phyloP scores from a whole-genome alignment of 1,284 basidiomycete species.

The Omphalotus olearius region DNA sequence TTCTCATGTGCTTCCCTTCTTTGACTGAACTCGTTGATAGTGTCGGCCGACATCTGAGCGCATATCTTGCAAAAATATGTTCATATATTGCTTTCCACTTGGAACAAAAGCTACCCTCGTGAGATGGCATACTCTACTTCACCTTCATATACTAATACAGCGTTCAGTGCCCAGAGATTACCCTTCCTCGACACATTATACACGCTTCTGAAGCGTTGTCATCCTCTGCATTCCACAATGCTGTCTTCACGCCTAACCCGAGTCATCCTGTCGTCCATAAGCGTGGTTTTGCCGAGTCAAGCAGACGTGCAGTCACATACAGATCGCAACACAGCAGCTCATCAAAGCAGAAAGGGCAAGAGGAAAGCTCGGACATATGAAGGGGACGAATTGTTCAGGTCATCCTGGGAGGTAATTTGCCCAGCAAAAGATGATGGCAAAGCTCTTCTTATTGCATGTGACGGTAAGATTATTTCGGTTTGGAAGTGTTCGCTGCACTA shows the following conservation, averaged over 20 bases:
- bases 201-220: constrained; percentile 40
- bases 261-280: constrained; percentile 47
- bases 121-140: constrained; percentile 23
- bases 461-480: constrained; percentile 40
- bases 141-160: not conserved
- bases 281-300: constrained; percentile 43
- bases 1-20: not conserved
- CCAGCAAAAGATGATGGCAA: constrained; percentile 47
- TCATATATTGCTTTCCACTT: constrained; percentile 53
- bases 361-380: constrained; percentile 74
- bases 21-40: constrained; percentile 30
- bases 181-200: constrained; percentile 41
- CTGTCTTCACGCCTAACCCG: constrained; percentile 53
- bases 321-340: constrained; percentile 19
- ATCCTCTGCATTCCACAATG: constrained; percentile 43
- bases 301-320: constrained; percentile 23
- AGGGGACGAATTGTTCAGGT: constrained; percentile 73
- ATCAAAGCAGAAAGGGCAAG: constrained; percentile 58
- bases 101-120: constrained; percentile 52
- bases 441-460: constrained; percentile 52
- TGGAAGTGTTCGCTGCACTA: not conserved
- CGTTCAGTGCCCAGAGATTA: constrained; percentile 37
- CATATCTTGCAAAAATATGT: constrained; percentile 46
- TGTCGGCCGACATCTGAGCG: constrained; percentile 43
- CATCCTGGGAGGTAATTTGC: constrained; percentile 45